Evolutionary conservation across 805 yeast genomes (phyloP).

Genomic region (Ogataea neopini): DNA sequence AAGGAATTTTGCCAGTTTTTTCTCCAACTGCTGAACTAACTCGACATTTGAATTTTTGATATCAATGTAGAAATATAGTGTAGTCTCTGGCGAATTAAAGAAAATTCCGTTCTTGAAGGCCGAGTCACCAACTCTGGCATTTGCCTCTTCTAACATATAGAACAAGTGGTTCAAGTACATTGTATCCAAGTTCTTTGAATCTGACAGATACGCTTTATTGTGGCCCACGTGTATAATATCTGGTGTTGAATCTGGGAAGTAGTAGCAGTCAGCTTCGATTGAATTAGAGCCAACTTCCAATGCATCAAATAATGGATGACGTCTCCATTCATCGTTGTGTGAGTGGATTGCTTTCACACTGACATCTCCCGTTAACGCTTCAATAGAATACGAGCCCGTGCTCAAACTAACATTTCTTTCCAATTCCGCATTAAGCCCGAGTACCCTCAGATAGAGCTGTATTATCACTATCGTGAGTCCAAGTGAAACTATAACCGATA

Average conservation of each 20-base stretch:
- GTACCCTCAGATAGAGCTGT: slow-evolving; percentile 12
- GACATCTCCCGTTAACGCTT: slow-evolving; percentile 29
- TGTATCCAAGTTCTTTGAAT: slow-evolving; percentile 44
- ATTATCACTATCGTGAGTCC: slow-evolving; percentile 12
- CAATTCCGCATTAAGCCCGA: slow-evolving; percentile 9
- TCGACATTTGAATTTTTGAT: slow-evolving; percentile 45
- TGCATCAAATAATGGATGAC: slow-evolving; percentile 59
- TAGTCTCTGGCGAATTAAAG: slow-evolving; percentile 44
- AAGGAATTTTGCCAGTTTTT: slow-evolving; percentile 46
- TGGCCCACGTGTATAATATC: slow-evolving; percentile 62
- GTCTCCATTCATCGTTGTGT: slow-evolving; percentile 71
- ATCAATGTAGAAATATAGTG: slow-evolving; percentile 64
- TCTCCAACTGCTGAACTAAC: slow-evolving; percentile 47
- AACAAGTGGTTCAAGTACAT: slow-evolving; percentile 57
- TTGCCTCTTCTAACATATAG: slow-evolving; percentile 48
- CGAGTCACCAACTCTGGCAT: slow-evolving; percentile 23
- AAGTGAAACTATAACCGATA: slow-evolving; percentile 13
- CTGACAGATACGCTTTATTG: slow-evolving; percentile 44
- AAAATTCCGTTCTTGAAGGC: slow-evolving; percentile 39
- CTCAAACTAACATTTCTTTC: slow-evolving; percentile 7
- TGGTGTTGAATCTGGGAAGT: slow-evolving; percentile 30
- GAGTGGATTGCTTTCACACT: slow-evolving; percentile 50
- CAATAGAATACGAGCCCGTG: slow-evolving; percentile 9
- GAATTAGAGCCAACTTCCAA: slow-evolving; percentile 51
- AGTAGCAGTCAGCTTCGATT: slow-evolving; percentile 71